Conservation (phyloP, 176 grass and related monocot species). For the Alopecurus myosuroides region DNA sequence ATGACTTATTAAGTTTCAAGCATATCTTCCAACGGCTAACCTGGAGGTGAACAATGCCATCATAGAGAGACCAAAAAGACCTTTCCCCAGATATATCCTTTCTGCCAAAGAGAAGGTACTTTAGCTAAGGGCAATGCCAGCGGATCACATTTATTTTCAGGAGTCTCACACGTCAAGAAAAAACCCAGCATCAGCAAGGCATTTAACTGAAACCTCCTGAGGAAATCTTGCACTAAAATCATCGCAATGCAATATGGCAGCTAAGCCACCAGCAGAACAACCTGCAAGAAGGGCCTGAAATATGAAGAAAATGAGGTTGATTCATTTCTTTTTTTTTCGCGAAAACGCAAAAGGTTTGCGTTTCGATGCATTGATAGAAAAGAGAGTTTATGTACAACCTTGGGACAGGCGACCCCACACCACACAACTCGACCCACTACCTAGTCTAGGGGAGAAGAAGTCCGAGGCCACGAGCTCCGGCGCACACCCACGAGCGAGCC, state of each 20-base stretch:
- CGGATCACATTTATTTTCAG: background rate
- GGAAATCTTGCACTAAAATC: constrained; percentile 48
- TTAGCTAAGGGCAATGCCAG: background rate
- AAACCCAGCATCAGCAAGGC: constrained; percentile 78
- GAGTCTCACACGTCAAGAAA: constrained; percentile 60
- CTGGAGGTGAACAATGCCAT: constrained; percentile 68
- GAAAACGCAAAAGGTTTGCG: no score
- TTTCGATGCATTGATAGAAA: no score
- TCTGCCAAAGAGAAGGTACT: constrained; percentile 25
- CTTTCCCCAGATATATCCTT: constrained; percentile 67
- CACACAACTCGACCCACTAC: no score
- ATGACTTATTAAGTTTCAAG: background rate
- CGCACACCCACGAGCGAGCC: no score
- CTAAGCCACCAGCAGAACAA: constrained; percentile 55
- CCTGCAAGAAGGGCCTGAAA: constrained; percentile 72
- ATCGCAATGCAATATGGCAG: constrained; percentile 68
- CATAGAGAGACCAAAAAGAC: constrained; percentile 33
- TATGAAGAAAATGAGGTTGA: background rate
- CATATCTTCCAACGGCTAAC: background rate
- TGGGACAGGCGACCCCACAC: no score
- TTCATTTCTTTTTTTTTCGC: no score
- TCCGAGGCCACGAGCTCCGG: no score
- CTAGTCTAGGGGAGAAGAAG: no score
- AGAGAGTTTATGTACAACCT: no score
- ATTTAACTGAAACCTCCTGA: constrained; percentile 49